Percentiles rank a stretch among this genome's conserved stretches.
Evolutionary conservation across 2,329 filamentous ascomycete species (phyloP).

Genomic region (Stemphylium lycopersici): DNA sequence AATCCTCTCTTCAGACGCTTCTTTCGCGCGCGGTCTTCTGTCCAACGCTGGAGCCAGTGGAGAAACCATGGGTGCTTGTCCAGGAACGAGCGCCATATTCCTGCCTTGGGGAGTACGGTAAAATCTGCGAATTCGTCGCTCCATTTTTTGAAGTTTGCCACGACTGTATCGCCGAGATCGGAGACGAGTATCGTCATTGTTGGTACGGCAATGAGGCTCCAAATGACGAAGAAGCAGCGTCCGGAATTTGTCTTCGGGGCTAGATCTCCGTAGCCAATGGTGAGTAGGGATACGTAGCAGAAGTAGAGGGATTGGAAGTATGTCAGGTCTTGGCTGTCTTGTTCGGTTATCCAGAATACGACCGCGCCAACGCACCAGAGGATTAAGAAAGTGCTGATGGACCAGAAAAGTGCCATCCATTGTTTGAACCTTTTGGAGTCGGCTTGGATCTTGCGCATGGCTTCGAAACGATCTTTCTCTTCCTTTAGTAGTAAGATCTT

Average conservation of each 20-base stretch:
- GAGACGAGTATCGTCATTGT: constrained; percentile 78
- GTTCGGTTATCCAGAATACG: constrained; percentile 71
- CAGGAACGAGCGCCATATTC: constrained; percentile 58
- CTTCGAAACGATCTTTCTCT: constrained; percentile 70
- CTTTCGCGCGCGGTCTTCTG: constrained; percentile 42
- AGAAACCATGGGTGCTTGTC: constrained; percentile 55
- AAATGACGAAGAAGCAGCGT: constrained; percentile 90
- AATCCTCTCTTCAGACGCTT: constrained; percentile 58
- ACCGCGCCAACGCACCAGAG: constrained; percentile 83
- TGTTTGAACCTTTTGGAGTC: constrained; percentile 68
- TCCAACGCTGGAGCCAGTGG: constrained; percentile 38
- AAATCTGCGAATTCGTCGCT: constrained; percentile 68
- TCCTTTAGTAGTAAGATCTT: constrained; percentile 63
- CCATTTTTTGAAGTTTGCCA: constrained; percentile 68
- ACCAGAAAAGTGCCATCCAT: constrained; percentile 76
- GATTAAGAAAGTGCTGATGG: constrained; percentile 69
- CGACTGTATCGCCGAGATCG: constrained; percentile 76
- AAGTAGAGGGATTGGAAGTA: constrained; percentile 90
- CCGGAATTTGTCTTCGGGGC: constrained; percentile 78
- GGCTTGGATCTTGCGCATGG: constrained; percentile 82
- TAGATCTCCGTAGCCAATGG: constrained; percentile 85
- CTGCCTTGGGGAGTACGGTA: constrained; percentile 68
- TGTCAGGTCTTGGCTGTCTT: constrained; percentile 60
- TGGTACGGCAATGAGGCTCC: constrained; percentile 83
- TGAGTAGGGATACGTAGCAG: constrained; percentile 80